These are phyloP conservation scores for Cornus florida DNA, from an alignment of 148 eudicot species.

Conservation along the genomic window DNA sequence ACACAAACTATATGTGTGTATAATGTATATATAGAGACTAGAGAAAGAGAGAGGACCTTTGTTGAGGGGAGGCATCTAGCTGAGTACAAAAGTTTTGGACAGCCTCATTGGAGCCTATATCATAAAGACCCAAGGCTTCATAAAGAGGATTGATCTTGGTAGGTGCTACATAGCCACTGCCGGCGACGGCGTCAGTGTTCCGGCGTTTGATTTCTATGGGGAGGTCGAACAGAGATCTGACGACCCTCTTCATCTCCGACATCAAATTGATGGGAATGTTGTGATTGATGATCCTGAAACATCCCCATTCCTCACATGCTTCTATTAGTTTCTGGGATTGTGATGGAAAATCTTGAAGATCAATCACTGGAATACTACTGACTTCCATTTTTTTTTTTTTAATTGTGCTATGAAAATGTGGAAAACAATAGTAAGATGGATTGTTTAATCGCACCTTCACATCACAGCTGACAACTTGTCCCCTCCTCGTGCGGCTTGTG, in stretches of 20 bases:
- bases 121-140: conserved; percentile 68
- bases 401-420: no score
- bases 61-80: conserved; percentile 45
- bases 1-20: not conserved
- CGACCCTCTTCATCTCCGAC: conserved; percentile 48
- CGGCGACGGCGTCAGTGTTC: conserved; percentile 51
- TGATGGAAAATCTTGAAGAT: conserved; percentile 11
- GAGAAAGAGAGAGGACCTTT: conserved; percentile 36
- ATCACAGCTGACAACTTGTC: no score
- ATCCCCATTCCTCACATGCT: conserved; percentile 44
- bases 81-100: conserved; percentile 52
- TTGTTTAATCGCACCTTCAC: no score
- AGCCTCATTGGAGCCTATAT: conserved; percentile 33
- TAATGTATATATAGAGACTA: no score
- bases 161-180: conserved; percentile 70
- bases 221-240: conserved; percentile 45
- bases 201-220: conserved; percentile 56
- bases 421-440: no score
- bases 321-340: conserved; percentile 24
- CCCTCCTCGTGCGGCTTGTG: no score
- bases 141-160: conserved; percentile 43
- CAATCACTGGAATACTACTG: no score
- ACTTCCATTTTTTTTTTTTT: no score
- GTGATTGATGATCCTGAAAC: conserved; percentile 52
- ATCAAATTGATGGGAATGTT: conserved; percentile 29